Base-by-base conservation (phyloP, 257 asterid species). In the Salvia miltiorrhiza region DNA sequence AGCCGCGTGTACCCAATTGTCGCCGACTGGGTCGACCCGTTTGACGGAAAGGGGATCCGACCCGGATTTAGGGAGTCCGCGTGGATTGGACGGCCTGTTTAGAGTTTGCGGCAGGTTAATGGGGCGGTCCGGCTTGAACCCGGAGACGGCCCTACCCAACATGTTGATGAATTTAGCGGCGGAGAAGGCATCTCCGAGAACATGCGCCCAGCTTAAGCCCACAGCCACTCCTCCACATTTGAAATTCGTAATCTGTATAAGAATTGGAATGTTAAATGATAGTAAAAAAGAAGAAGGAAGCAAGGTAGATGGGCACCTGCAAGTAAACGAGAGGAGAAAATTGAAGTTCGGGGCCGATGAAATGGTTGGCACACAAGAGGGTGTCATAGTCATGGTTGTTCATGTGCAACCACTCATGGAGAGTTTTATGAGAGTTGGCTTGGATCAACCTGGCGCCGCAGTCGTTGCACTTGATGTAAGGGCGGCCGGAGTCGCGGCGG, bases 171-270 rank as follows among this genome's bases (percentile, higher is more conserved):
- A 85, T 43, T 83, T 90, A 50, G 87, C 81, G 0, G 83, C 88
- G 4, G 92, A 83, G 43, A 83, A 90, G 9, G 80, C 84, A 28
- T 93, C 97, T 4, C 99, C 97, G 3, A 93, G 86, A 75, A 84
- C 90, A 79, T 93, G 99, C 74, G 96, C 81, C 97, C 95, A 87
- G 77, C 95, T 90, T 19, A 93, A 50, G 78, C 97, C 97, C 77
- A 90, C 66, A 43, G 96, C 80, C 56, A 72, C 57, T 44, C 96
- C 96, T 67, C 99, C 99, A 62, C 99, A 90, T 74, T 84, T 87
- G 82, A 88, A 90, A 65, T 62, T 81, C 5, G 97, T 90, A 9
- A 74, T 65, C 99, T 90, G 82, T 55, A 14, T 35, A 5, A 70
- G 28, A 32, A 52, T 0, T 10, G 4, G 4, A 30, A 30, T 26